These are phyloP conservation scores for Apiospora phragmitis DNA, from an alignment of 2,329 filamentous ascomycete species.

Conservation along the genomic window DNA sequence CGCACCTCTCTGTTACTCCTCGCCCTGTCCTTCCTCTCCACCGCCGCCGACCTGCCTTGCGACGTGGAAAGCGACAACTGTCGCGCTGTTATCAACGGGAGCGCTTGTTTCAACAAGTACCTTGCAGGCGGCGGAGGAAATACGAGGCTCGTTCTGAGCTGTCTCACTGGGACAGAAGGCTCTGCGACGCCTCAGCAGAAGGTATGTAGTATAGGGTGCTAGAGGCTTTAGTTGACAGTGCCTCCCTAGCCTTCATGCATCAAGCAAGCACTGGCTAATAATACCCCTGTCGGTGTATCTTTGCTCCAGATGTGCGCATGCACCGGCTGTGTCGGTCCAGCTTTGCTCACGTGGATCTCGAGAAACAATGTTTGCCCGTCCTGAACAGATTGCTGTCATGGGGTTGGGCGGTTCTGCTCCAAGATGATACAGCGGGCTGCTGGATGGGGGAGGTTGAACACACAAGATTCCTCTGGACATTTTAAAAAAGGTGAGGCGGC, in stretches of 20 bases:
- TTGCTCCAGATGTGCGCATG: slow-evolving; percentile 10
- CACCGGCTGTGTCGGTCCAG: slow-evolving; percentile 10
- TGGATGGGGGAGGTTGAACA: neutral
- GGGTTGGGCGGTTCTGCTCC: neutral
- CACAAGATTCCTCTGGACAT: neutral
- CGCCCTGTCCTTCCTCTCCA: neutral
- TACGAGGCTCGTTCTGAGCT: slow-evolving; percentile 6
- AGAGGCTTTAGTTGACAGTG: neutral
- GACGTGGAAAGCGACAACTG: slow-evolving; percentile 11
- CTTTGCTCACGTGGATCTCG: slow-evolving; percentile 10
- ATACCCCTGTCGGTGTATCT: neutral
- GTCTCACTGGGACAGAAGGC: slow-evolving; percentile 11
- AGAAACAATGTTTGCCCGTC: slow-evolving; percentile 10
- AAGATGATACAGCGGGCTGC: neutral
- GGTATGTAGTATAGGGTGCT: neutral
- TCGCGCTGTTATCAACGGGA: slow-evolving; percentile 9
- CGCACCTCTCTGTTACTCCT: neutral
- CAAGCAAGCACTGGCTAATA: neutral
- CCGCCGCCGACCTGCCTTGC: slow-evolving; percentile 5
- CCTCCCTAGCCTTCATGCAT: neutral
- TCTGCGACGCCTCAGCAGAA: slow-evolving; percentile 13
- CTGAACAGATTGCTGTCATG: neutral
- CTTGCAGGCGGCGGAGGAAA: slow-evolving; percentile 9
- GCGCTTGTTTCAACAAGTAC: slow-evolving; percentile 12
- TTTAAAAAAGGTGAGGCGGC: neutral